These are phyloP conservation scores for Immersiporthe knoxdaviesiana DNA, from an alignment of 2,329 filamentous ascomycete genomes.

Conservation along the genomic window DNA sequence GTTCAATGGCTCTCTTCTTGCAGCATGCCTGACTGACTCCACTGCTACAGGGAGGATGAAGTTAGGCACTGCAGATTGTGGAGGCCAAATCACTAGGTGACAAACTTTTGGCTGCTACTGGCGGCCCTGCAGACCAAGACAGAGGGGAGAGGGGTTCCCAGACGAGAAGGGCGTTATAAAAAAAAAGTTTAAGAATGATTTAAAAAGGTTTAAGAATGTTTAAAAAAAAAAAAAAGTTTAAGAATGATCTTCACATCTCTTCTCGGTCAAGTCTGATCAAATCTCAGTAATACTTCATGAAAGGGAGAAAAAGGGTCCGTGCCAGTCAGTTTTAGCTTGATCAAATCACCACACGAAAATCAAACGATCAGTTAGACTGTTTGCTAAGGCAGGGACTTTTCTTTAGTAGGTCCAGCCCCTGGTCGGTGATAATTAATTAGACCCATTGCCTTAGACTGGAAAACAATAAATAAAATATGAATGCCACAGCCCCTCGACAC, in stretches of 20 bases:
- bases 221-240: too few species aligned
- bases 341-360: background rate
- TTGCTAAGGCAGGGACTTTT: background rate
- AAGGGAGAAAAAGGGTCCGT: constrained; percentile 1
- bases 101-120: background rate
- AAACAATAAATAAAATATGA: background rate
- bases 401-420: background rate
- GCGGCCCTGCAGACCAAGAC: background rate
- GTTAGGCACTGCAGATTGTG: background rate
- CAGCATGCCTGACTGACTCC: background rate
- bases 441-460: background rate
- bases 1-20: background rate
- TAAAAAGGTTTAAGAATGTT: too few species aligned
- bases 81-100: background rate
- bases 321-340: background rate
- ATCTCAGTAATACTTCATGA: background rate
- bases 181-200: too few species aligned
- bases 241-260: constrained; percentile 1
- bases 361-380: background rate
- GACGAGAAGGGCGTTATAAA: background rate
- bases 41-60: background rate
- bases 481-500: too few species aligned
- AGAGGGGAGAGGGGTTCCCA: background rate
- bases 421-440: background rate
- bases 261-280: background rate